Conservation (phyloP, 2,329 filamentous ascomycete species). For the Emergomyces africanus region DNA sequence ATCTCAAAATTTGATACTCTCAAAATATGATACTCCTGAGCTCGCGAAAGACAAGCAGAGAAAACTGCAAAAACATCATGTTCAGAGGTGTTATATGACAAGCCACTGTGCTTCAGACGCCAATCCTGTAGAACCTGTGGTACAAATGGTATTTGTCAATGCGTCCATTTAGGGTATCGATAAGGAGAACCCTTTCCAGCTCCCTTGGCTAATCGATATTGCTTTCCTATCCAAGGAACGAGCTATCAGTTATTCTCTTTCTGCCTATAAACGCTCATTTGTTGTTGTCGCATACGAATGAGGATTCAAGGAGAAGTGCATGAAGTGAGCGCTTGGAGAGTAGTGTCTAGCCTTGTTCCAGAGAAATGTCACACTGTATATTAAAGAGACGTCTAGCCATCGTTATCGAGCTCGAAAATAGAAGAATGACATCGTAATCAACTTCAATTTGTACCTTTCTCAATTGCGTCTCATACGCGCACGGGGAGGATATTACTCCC, state of each 20-base stretch:
- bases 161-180: no score
- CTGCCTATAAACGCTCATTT: no score
- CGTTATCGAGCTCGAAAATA: no score
- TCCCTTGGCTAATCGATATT: constrained; percentile 42
- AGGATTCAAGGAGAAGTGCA: no score
- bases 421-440: neutral
- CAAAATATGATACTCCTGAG: constrained; percentile 8
- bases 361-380: no score
- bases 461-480: neutral
- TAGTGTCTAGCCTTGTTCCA: no score
- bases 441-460: neutral
- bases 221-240: no score
- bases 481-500: no score
- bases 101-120: constrained; percentile 29
- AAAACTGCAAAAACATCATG: constrained; percentile 13
- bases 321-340: no score
- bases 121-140: constrained; percentile 23
- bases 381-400: no score
- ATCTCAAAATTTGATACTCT: constrained; percentile 9
- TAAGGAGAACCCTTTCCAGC: constrained; percentile 33
- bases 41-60: neutral
- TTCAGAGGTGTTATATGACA: constrained; percentile 21
- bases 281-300: no score
- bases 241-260: no score
- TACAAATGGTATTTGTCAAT: constrained; percentile 40